Evolutionary conservation across 768 basidiomycete genomes (phyloP), one percentile per base, ranked within the genome.

Genomic region (Boletales sp.): DNA sequence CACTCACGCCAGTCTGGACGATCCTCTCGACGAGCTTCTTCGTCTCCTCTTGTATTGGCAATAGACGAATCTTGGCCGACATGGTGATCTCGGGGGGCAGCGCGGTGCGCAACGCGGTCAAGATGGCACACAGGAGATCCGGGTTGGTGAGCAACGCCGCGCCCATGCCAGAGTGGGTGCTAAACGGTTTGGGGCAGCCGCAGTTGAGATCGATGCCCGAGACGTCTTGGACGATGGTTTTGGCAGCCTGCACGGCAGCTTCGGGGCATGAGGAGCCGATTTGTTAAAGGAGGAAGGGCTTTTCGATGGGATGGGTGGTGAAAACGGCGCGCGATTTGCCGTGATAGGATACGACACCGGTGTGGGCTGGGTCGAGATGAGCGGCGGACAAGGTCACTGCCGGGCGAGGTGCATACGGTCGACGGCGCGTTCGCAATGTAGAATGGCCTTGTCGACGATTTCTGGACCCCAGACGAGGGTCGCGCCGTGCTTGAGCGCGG

Each of bases 161-260:
- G 9, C 97, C 97, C 94, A 98, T 98, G 0, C 97, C 97, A 0
- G 86, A 72, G 57, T 90, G 87, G 0, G 91, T 93, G 18, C 93
- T 95, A 69, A 97, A 97, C 0, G 94, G 90, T 60, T 95, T 95
- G 0, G 94, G 94, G 63, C 95, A 99, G 0, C 95, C 97, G 63
- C 97, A 98, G 67, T 98, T 98, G 52, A 99, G 84, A 66, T 98
- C 97, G 60, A 99, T 77, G 17, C 94, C 97, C 0, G 94, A 84
- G 29, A 99, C 84, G 61, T 99, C 97, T 31, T 88, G 73, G 70
- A 85, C 77, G 35, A 99, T 90, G 0, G 77, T 81, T 61, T 85
- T 83, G 5, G 97, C 94, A 2, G 97, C 95, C 71, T 93, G 79
- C 3, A 97, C 90, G 10, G 97, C 97, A 45, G 94, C 80, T 15